Evolutionary conservation across 192 early-diverging fungal species (phyloP), one percentile per base, ranked within the genome.

Genomic region (Cladochytrium replicatum): DNA sequence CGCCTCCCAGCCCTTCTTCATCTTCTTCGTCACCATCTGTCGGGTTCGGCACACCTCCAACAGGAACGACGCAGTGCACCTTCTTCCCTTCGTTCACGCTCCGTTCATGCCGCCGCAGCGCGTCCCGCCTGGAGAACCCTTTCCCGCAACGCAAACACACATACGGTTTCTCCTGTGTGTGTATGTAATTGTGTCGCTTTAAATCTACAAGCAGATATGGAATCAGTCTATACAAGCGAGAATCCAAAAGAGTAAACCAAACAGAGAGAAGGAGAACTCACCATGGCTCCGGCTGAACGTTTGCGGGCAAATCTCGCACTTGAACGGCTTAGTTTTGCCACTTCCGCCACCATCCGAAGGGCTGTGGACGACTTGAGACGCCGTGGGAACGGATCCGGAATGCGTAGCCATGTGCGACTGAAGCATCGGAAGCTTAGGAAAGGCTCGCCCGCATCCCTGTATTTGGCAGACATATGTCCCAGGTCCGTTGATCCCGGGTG

Each of bases 181-280:
- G 74, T 24, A 70, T 68, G 49, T 73, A 73, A 34, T 57, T 55
- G 51, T 77, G 74, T 0, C 74, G 50, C 51, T 74, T 72, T n/a
- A 77, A 50, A 56, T 77, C 64, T 67, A 43, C 7, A 8, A 15
- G 34, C 21, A 58, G 49, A 25, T 27, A n/a, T 26, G 7, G 21
- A 8, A 24, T 52, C 11, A 21, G 5, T 4, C 9, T 51, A n/a
- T n/a, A n/a, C n/a, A n/a, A n/a, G n/a, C n/a, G n/a, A n/a, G n/a
- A n/a, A 47, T 6, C 8, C 3, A 54, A 19, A 41, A 38, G 5
- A 13, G 1, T 8, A 38, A 11, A 34, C 23, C n/a, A n/a, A n/a
- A n/a, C n/a, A n/a, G n/a, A n/a, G n/a, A n/a, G n/a, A n/a, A n/a
- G n/a, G n/a, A n/a, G n/a, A n/a, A 50, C 32, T 11, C 45, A 63